Evolutionary conservation across 179 eudicot genomes (phyloP).

Genomic region (Corrigiola litoralis): DNA sequence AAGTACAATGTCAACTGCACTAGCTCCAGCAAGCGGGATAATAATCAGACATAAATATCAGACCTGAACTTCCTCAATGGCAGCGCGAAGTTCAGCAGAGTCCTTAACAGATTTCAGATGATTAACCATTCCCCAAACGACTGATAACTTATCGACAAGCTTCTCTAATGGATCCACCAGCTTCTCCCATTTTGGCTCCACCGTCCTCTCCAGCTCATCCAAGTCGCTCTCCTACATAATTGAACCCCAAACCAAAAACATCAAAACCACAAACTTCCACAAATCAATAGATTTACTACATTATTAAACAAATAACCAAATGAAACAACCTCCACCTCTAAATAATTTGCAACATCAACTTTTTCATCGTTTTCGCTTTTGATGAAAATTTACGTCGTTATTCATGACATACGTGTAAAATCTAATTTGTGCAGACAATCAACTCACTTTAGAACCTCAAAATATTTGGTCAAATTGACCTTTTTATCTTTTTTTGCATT

Average conservation of each 20-base stretch:
- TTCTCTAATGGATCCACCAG: constrained; percentile 91
- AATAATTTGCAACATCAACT: no score
- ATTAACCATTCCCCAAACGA: constrained; percentile 88
- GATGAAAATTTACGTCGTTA: no score
- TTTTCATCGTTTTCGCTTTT: no score
- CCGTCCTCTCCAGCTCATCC: constrained; percentile 73
- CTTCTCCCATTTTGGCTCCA: constrained; percentile 88
- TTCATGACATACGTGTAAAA: no score
- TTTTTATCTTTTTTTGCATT: no score
- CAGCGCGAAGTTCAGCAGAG: constrained; percentile 77
- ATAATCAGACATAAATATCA: not conserved
- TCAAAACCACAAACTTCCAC: not conserved
- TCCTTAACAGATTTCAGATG: constrained; percentile 96
- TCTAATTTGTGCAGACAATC: no score
- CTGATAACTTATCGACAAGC: constrained; percentile 57
- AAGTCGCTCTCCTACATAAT: constrained; percentile 59
- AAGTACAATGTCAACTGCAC: no score
- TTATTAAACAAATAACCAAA: no score
- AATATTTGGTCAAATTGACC: no score
- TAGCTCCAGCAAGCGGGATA: not conserved
- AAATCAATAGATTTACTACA: not conserved
- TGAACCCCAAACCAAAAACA: not conserved
- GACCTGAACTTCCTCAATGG: constrained; percentile 97
- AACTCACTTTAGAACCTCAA: no score
- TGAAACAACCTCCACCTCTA: no score